Percentiles rank a stretch among this genome's conserved stretches.
These are phyloP conservation scores for Rhizoclosmatium sp. DNA, from an alignment of 192 early-diverging fungal genomes.

Conservation along the genomic window DNA sequence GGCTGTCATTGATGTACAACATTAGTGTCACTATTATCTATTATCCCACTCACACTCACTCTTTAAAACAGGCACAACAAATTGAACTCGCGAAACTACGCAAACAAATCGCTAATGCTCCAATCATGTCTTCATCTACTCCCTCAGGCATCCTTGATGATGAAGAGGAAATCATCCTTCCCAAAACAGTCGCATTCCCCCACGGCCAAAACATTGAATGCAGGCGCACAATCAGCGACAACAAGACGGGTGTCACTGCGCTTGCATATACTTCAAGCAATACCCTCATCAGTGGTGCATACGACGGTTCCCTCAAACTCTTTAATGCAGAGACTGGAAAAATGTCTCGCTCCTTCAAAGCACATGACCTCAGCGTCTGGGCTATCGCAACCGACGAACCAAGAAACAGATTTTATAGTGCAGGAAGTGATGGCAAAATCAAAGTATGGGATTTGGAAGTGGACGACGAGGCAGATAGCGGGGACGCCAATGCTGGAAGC, in stretches of 20 bases:
- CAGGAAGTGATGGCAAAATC: slow-evolving; percentile 63
- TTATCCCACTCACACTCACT: neutral
- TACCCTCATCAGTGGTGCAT: slow-evolving; percentile 62
- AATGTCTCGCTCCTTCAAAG: slow-evolving; percentile 49
- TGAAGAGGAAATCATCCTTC: slow-evolving; percentile 37
- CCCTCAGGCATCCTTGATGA: slow-evolving; percentile 31
- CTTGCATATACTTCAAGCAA: slow-evolving; percentile 52
- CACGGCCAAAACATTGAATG: slow-evolving; percentile 57
- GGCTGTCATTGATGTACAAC: slow-evolving; percentile 13
- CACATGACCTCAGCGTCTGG: slow-evolving; percentile 66
- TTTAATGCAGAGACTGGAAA: slow-evolving; percentile 62
- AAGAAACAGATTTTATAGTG: slow-evolving; percentile 57
- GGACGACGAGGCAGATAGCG: neutral
- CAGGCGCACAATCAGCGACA: slow-evolving; percentile 58
- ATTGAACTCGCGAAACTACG: slow-evolving; percentile 11
- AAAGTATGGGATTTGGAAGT: slow-evolving; percentile 52
- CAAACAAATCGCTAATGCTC: slow-evolving; percentile 43
- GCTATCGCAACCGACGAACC: slow-evolving; percentile 57
- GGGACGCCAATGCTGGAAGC: neutral
- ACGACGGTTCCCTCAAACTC: slow-evolving; percentile 63
- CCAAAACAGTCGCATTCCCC: slow-evolving; percentile 14
- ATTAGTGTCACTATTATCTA: neutral
- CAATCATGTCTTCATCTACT: slow-evolving; percentile 15
- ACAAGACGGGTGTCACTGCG: slow-evolving; percentile 64
- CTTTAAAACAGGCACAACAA: slow-evolving; percentile 9